Evolutionary conservation across 352 stramenopile genomes (phyloP), one percentile per base, ranked within the genome.

Genomic region (Pythium aphanidermatum): DNA sequence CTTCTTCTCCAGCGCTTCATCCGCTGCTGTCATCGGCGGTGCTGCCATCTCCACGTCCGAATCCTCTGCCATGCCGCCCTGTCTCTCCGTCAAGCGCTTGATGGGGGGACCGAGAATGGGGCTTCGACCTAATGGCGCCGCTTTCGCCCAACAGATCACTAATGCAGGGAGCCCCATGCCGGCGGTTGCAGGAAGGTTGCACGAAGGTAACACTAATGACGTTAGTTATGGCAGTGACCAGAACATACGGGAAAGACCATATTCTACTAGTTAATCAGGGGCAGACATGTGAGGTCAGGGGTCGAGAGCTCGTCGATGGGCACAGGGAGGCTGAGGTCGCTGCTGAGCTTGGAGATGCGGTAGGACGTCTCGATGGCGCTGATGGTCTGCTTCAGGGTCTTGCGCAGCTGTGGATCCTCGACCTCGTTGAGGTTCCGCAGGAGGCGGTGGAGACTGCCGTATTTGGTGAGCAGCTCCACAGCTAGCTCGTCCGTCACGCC

Each of bases 361-460:
- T 87, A 80, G n/a, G 73, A 79, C n/a, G 62, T 71, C 61, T 92
- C 80, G 13, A 92, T 69, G n/a, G 51, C 63, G 48, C 71, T 81
- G 58, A 92, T 90, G 23, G 54, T 54, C 36, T 74, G 63, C 64
- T 90, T 88, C 17, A 92, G 51, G n/a, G 69, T 76, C 46, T 65
- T 79, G 53, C 65, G 46, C 23, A 92, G 38, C 17, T 26, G 24
- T 2, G 43, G 33, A 40, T 92, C 67, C 13, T 78, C 60, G 7
- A 90, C 55, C 17, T 69, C 55, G 60, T 92, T 64, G 30, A 92
- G 63, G 30, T 70, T 74, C 5, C 80, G 64, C 51, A 92, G 46
- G 37, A 92, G 48, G 12, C 55, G 54, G 13, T 65, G 74, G 6
- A 92, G 45, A 30, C 65, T 67, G 16, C 63, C 70, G 50, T 84